phyloP scores from a whole-genome alignment of 1,284 basidiomycete genomes.

The Thelephora terrestris region DNA sequence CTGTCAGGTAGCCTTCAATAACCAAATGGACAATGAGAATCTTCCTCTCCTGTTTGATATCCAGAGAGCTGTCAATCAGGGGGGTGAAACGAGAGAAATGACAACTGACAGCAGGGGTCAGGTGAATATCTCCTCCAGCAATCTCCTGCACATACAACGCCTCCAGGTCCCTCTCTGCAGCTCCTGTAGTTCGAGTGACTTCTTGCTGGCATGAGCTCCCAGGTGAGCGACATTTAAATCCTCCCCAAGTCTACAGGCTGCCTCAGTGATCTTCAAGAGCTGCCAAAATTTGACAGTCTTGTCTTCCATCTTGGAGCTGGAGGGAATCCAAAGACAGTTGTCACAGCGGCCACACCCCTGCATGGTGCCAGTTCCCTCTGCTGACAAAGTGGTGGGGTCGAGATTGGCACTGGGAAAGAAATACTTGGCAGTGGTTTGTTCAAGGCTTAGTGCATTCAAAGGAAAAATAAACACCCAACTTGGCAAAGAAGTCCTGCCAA shows the following conservation, averaged over 20 bases:
- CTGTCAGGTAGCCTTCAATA: constrained; percentile 40
- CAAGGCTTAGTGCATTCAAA: constrained; percentile 7
- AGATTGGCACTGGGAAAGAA: constrained; percentile 70
- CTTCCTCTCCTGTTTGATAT: constrained; percentile 54
- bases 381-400: constrained; percentile 63
- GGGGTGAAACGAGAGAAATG: constrained; percentile 1
- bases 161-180: too few relatives aligned
- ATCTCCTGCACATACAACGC: constrained; percentile 58
- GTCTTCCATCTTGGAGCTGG: constrained; percentile 43
- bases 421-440: constrained; percentile 38
- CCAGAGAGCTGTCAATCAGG: neutral
- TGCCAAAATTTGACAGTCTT: constrained; percentile 71
- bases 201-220: constrained; percentile 50
- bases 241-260: constrained; percentile 39
- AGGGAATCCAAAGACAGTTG: constrained; percentile 66
- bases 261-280: constrained; percentile 51
- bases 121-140: constrained; percentile 51
- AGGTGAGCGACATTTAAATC: constrained; percentile 64
- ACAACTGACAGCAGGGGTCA: constrained; percentile 56
- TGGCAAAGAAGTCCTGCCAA: constrained; percentile 58
- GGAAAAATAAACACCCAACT: constrained; percentile 30
- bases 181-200: too few relatives aligned
- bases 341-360: constrained; percentile 82
- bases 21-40: constrained; percentile 61
- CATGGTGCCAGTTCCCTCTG: constrained; percentile 46